Evolutionary conservation across 257 asterid species (phyloP), one percentile per base, ranked within the genome.

Genomic region (Capsicum rhomboideum): DNA sequence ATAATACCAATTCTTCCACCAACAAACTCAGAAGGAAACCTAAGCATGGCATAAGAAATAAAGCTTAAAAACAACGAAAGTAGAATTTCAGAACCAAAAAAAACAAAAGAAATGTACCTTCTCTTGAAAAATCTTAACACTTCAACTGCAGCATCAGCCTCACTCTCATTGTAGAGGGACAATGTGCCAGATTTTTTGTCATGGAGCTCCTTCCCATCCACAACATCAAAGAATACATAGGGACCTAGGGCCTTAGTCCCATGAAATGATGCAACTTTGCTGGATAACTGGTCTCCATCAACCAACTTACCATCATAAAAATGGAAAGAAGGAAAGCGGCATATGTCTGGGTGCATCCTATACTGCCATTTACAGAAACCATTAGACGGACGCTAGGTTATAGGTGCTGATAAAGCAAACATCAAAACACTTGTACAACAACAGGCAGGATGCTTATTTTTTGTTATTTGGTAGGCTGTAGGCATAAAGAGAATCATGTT

Each of bases 261-360:
- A 78, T 97, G 99, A 92, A 94, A 97, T 82, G 93, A 85, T 37
- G 96, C 97, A 85, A 86, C 86, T 92, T 92, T 92, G 87, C 89
- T 81, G 66, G 93, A 87, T 90, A 90, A 88, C 82, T 85, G 89
- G 26, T 87, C 92, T 63, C 99, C 99, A 86, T 97, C 91, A 87
- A 89, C 91, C 91, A 97, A 92, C 92, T 93, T 97, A 88, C 98
- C 97, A 82, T 95, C 98, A 78, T 97, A 97, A 89, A 97, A 97
- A 90, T 93, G 98, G 77, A 83, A 90, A 82, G 99, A 92, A 78
- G 99, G 99, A 88, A 97, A 97, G 56, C 88, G 93, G 77, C 97
- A 91, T 85, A 97, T 97, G 89, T 94, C 99, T 8, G 98, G 98
- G 86, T 97, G 99, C 99, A 97, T 97, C 95, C 99, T 91, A 88